phyloP scores from a whole-genome alignment of 2,329 filamentous ascomycete genomes.

The Aspergillus calidoustus region DNA sequence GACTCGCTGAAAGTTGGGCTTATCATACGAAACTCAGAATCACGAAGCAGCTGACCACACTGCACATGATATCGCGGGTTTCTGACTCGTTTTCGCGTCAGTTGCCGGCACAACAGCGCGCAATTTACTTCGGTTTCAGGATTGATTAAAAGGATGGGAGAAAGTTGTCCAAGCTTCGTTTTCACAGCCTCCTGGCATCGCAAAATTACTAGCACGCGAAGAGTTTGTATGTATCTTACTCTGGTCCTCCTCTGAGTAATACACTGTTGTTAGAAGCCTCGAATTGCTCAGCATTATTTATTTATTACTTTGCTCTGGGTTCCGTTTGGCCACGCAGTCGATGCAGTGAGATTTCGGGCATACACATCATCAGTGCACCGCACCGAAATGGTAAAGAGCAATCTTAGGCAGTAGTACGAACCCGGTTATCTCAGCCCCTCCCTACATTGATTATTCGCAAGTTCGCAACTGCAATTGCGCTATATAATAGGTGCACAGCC shows the following conservation, averaged over 20 bases:
- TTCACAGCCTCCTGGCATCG: slow-evolving; percentile 10
- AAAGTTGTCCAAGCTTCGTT: background rate
- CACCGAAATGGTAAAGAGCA: background rate
- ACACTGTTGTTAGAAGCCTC: background rate
- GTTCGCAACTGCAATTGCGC: background rate
- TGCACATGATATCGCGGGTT: background rate
- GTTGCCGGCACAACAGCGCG: background rate
- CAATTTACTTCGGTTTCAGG: slow-evolving; percentile 13
- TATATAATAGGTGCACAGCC: slow-evolving; percentile 2
- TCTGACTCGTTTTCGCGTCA: background rate
- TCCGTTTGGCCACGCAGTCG: background rate
- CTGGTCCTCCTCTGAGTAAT: background rate
- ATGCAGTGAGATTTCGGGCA: slow-evolving; percentile 10
- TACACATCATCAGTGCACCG: background rate
- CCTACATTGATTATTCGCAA: background rate
- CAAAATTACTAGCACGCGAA: background rate
- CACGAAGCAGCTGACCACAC: background rate
- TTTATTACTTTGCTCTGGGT: background rate
- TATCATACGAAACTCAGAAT: background rate
- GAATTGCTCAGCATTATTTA: background rate
- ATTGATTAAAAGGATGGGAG: slow-evolving; percentile 10
- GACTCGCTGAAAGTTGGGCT: background rate
- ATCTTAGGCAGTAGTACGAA: background rate
- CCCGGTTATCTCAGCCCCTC: background rate
- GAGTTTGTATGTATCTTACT: background rate